Evolutionary conservation across 768 basidiomycete species (phyloP), one percentile per base, ranked within the genome.

Genomic region (Rhizopogon vesiculosus): DNA sequence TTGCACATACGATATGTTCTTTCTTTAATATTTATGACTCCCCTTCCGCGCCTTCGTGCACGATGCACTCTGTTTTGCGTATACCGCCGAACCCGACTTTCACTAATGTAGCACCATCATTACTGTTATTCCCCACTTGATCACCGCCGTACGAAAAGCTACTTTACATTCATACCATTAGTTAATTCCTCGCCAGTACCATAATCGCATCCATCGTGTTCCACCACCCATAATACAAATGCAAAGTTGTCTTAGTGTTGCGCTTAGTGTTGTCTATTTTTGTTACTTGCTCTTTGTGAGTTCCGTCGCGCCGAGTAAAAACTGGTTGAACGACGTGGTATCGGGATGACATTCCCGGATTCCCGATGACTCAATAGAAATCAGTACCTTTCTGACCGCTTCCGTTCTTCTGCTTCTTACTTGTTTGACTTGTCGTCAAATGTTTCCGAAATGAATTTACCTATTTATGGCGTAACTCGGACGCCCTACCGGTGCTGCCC

Each of bases 51-150:
- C 58, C 53, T n/a, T 50, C 49, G 22, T 42, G 25, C 12, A 5
- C 35, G 35, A 41, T 45, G 50, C 55, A 57, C 41, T 43, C 28
- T 8, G 9, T 50, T 39, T 49, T 56, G 33, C 54, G 51, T 51
- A 33, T 29, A 51, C 39, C 16, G 5, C 25, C 41, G 4, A 38
- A 38, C 35, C 38, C 28, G 15, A 49, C 56, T 31, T 39, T 43
- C 62, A 57, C 60, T 64, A 56, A 54, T 57, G 53, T 65, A 54
- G 38, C 52, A 58, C 56, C 44, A 57, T 28, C 60, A 51, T 54
- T 54, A 18, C 29, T 40, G 19, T 18, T 43, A 53, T 45, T 12
- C 44, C 53, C 8, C 40, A 29, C 9, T 29, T 18, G 41, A 42
- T n/a, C 10, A 42, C 16, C 16, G 8, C 7, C 46, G 12, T 33